Evolutionary conservation across 192 early-diverging fungal genomes (phyloP), one percentile per base, ranked within the genome.

Genomic region (Allomyces macrogynus): DNA sequence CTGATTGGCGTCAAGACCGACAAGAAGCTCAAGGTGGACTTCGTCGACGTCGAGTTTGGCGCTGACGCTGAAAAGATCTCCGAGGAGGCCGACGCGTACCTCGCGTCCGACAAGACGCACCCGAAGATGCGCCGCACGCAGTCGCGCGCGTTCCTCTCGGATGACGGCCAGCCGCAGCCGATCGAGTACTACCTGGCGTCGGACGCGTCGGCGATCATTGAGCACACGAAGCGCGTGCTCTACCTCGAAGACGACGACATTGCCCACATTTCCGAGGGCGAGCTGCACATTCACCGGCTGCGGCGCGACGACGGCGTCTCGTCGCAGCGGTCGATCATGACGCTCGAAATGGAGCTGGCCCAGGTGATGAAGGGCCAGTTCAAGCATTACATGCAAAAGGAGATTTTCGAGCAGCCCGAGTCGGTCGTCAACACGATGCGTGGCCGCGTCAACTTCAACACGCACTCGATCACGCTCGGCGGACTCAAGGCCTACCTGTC

Each of bases 401-500:
- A 98, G 79, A 98, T 98, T 72, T 98, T 85, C 73, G 95, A 98
- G 78, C 95, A 98, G 78, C 91, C 95, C 63, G 93, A 97, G 74
- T 95, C 92, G 3, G 93, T 98, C 22, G 92, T 97, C 71, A 98
- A 98, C 85, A 97, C 95, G 69, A 98, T 98, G 89, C 87, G 93
- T 76, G 95, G 95, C 62, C 92, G 95, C 76, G 89, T 98, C 75
- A 94, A 98, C 84, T 97, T 95, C 78, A 86, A 93, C 67, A 86
- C 78, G 77, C 83, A 89, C 79, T 84, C 81, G 64, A 87, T 98
- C 42, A 94, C 84, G 44, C 77, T 98, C 20, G 95, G 95, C 67
- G 95, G 95, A 65, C 80, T 98, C 65, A 90, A 89, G 76, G 81
- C 87, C 64, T 93, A 95, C 77, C 71, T 95, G 24, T 74, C 87